phyloP scores from a whole-genome alignment of 2,329 filamentous ascomycete species.

The Fusarium zealandicum region DNA sequence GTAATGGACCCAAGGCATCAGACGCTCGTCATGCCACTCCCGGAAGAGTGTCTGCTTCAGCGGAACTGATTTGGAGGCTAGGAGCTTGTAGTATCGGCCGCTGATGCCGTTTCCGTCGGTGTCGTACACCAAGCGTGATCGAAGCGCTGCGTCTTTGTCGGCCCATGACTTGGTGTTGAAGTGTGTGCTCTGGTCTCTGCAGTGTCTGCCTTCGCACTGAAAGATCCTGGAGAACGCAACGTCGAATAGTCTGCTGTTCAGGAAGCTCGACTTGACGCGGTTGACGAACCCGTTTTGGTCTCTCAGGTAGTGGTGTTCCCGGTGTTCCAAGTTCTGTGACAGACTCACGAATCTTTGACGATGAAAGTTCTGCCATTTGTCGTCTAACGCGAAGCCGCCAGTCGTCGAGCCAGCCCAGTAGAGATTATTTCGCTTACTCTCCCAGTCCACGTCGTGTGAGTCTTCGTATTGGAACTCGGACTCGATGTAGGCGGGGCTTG shows the following conservation, averaged over 20 bases:
- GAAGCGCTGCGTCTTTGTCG: slow-evolving; percentile 47
- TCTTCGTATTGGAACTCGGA: slow-evolving; percentile 52
- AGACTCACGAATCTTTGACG: slow-evolving; percentile 55
- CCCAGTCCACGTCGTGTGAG: slow-evolving; percentile 54
- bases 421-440: slow-evolving; percentile 56
- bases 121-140: slow-evolving; percentile 56
- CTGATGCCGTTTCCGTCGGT: slow-evolving; percentile 64
- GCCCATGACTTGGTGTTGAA: slow-evolving; percentile 45
- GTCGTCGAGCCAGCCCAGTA: slow-evolving; percentile 67
- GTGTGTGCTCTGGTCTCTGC: slow-evolving; percentile 45
- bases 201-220: slow-evolving; percentile 51
- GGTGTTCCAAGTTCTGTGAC: slow-evolving; percentile 43
- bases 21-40: slow-evolving; percentile 66
- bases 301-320: slow-evolving; percentile 45
- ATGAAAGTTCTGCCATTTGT: slow-evolving; percentile 53
- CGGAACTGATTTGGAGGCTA: slow-evolving; percentile 55
- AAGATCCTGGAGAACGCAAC: slow-evolving; percentile 55
- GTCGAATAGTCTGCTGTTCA: slow-evolving; percentile 51
- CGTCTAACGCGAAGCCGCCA: slow-evolving; percentile 50
- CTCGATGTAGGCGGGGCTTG: slow-evolving; percentile 58
- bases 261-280: slow-evolving; percentile 40
- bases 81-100: slow-evolving; percentile 59
- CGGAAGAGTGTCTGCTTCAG: slow-evolving; percentile 61
- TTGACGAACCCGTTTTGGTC: slow-evolving; percentile 26
- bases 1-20: slow-evolving; percentile 65